A percentile compares a stretch with the other conserved stretches of the same genome.
phyloP scores from a whole-genome alignment of 2,329 filamentous ascomycete genomes.

The Sclerotinia minor region DNA sequence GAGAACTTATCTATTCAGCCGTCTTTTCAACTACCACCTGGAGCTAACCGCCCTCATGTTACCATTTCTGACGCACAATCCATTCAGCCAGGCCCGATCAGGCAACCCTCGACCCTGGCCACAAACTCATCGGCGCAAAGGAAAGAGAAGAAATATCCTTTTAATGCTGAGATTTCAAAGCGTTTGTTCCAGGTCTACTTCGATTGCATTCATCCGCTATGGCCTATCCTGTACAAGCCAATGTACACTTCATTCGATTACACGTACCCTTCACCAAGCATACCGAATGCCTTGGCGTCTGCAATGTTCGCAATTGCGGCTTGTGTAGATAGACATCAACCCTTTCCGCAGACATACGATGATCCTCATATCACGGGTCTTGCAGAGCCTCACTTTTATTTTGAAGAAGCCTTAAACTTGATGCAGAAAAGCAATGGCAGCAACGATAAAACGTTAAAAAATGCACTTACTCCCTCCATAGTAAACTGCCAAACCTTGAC shows the following conservation, averaged over 20 bases:
- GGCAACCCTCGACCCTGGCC: not conserved
- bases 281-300: constrained; percentile 34
- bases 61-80: not conserved
- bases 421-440: constrained; percentile 29
- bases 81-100: not conserved
- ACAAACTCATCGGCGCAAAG: constrained; percentile 11
- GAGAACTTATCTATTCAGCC: constrained; percentile 5
- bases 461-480: constrained; percentile 36
- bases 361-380: constrained; percentile 27
- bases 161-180: constrained; percentile 34
- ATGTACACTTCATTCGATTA: constrained; percentile 37
- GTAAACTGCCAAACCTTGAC: constrained; percentile 38
- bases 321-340: constrained; percentile 35
- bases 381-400: constrained; percentile 20
- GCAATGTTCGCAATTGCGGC: constrained; percentile 40
- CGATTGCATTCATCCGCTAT: constrained; percentile 39
- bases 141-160: constrained; percentile 17
- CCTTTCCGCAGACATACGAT: constrained; percentile 24
- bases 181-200: constrained; percentile 39
- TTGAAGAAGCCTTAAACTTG: constrained; percentile 30
- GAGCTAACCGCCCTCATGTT: not conserved
- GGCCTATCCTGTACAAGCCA: constrained; percentile 41
- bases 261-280: constrained; percentile 32
- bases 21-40: not conserved
- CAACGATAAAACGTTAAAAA: constrained; percentile 28